These are phyloP conservation scores for Malus sylvestris DNA, from an alignment of 306 rosid genomes.

Conservation along the genomic window DNA sequence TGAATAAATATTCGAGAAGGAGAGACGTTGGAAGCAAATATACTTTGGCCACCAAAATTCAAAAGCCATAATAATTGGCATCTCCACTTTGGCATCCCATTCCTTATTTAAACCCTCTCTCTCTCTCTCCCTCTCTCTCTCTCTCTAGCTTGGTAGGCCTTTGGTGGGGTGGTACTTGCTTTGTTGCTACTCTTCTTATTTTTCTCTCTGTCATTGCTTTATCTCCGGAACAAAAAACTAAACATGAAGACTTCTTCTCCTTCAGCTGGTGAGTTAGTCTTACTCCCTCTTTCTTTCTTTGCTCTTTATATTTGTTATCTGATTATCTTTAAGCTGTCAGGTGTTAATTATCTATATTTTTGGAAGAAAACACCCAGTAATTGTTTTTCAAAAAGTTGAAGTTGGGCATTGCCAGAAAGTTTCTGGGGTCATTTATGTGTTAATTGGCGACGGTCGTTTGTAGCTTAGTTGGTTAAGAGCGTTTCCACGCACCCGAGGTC, in stretches of 20 bases:
- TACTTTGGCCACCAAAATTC: conserved; percentile 6
- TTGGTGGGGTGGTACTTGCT: too few relatives aligned
- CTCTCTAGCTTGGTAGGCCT: too few relatives aligned
- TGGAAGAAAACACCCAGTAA: neutral
- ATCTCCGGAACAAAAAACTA: neutral
- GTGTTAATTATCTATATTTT: neutral
- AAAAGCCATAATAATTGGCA: conserved; percentile 21
- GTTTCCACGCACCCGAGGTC: too few relatives aligned
- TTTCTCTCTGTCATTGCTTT: neutral
- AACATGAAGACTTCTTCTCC: conserved; percentile 23
- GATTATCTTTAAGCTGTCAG: neutral
- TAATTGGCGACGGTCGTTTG: too few relatives aligned
- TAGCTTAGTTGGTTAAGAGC: too few relatives aligned
- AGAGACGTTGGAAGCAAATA: neutral
- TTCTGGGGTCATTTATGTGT: neutral
- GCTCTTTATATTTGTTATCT: neutral
- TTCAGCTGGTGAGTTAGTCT: conserved; percentile 10
- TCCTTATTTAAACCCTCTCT: neutral
- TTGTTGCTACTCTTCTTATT: neutral
- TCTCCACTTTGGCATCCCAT: conserved; percentile 30
- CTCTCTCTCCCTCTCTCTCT: neutral
- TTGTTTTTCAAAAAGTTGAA: neutral
- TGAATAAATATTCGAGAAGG: neutral
- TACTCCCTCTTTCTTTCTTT: neutral
- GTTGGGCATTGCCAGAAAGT: neutral